These are phyloP conservation scores for Pyrrhoderma noxium DNA, from an alignment of 1,284 basidiomycete species.

Conservation along the genomic window DNA sequence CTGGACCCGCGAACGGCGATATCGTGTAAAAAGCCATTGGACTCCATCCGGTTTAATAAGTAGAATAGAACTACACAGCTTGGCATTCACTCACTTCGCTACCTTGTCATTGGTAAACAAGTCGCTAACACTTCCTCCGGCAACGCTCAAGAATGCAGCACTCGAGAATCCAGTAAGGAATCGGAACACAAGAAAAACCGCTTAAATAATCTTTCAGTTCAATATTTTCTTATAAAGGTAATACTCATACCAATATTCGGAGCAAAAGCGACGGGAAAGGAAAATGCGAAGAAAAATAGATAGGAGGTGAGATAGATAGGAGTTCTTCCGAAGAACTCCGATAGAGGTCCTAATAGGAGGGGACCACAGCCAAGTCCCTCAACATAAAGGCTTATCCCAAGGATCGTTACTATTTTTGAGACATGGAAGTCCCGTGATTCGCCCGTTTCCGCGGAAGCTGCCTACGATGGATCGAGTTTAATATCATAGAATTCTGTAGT, in stretches of 20 bases:
- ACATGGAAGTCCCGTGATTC: conserved; percentile 55
- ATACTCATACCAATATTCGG: conserved; percentile 49
- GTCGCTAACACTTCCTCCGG: conserved; percentile 75
- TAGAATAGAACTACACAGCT: not conserved
- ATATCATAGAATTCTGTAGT: conserved; percentile 4
- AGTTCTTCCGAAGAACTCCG: conserved; percentile 45
- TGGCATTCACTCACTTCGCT: conserved; percentile 44
- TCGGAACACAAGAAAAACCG: conserved; percentile 59
- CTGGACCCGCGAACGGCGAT: conserved; percentile 70
- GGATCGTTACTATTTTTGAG: conserved; percentile 55
- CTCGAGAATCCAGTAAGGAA: conserved; percentile 66
- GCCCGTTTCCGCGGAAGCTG: conserved; percentile 58
- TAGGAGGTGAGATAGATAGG: conserved; percentile 48
- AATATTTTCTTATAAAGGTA: too few relatives aligned
- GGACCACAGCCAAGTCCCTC: conserved; percentile 45
- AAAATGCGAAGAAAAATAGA: conserved; percentile 41
- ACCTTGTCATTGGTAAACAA: conserved; percentile 59
- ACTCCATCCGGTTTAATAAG: conserved; percentile 29
- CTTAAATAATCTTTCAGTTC: conserved; percentile 30
- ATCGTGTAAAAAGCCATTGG: conserved; percentile 75
- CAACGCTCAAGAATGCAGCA: conserved; percentile 72
- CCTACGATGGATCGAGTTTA: conserved; percentile 31
- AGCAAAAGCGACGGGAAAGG: conserved; percentile 63
- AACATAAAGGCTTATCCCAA: conserved; percentile 68
- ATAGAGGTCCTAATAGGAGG: conserved; percentile 40